Base-by-base conservation (phyloP, 495 filamentous ascomycete species). In the Opeltia flavorubescens region DNA sequence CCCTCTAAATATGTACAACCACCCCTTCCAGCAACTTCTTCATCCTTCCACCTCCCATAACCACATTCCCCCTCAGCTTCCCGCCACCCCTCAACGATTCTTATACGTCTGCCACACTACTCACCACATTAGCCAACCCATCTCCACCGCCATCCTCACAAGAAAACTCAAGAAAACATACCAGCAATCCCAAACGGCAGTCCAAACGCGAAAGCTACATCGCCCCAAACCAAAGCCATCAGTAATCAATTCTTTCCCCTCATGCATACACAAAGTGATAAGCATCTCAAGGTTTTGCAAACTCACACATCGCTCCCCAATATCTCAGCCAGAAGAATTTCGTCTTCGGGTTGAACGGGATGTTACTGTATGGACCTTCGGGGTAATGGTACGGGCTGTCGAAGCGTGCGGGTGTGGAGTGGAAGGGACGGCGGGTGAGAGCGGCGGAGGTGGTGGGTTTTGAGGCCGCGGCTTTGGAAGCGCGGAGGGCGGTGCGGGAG, bases 331-430 rank as follows among this genome's bases (percentile, higher is more conserved):
- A 75, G 66, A 98, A 98, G 65, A 69, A 82, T 65, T 78, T 81
- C 58, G 82, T 93, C 68, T 82, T 69, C 54, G 93, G 80, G 74
- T 98, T 93, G 80, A 98, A 98, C 50, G 91, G 91, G 50, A 98
- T 69, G 74, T 94, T 95, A 72, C 75, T 80, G 61, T 80, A 79
- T 57, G 93, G 91, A 45, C 91, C 93, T 74, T 96, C 93, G 50
- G 89, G 84, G 72, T 98, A 98, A 75, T 98, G 91, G 76, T 94
- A 93, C 24, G 88, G 88, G 60, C 86, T 91, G 49, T 76, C 77
- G 55, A 91, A 68, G 67, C 84, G 89, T 63, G 83, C 68, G 54
- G 84, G 82, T 62, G 89, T 94, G 62, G 86, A 80, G 66, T 86
- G 81, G 78, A 98, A 93, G 68, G 84, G 87, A 61, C 91, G 89